Percentiles rank a stretch among this genome's conserved stretches.
Conservation (phyloP, 2,329 filamentous ascomycete species). For the Myotisia sp. region DNA sequence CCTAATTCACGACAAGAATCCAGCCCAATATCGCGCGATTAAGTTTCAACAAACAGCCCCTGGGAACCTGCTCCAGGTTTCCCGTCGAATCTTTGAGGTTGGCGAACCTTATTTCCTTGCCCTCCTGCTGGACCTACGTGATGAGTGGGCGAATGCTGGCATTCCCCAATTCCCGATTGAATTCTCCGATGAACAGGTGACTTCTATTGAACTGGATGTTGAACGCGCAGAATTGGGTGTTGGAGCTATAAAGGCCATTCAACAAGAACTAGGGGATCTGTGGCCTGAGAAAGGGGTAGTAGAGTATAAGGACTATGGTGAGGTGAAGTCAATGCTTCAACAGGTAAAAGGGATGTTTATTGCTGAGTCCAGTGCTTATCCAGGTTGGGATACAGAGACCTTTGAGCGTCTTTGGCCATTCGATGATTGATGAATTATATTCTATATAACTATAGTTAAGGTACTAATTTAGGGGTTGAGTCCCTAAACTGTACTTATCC, state of each 20-base stretch:
- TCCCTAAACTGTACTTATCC: too few species aligned
- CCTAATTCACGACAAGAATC: slow-evolving; percentile 7
- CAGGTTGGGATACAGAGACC: slow-evolving; percentile 17
- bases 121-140: slow-evolving; percentile 4
- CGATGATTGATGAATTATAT: slow-evolving; percentile 11
- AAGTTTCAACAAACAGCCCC: slow-evolving; percentile 7
- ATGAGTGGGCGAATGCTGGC: slow-evolving; percentile 4
- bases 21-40: slow-evolving; percentile 6
- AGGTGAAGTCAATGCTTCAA: slow-evolving; percentile 9
- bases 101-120: slow-evolving; percentile 7
- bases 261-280: slow-evolving; percentile 15
- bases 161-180: slow-evolving; percentile 14
- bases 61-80: slow-evolving; percentile 4
- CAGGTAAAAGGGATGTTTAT: slow-evolving; percentile 17
- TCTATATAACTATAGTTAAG: too few species aligned
- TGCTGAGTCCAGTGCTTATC: slow-evolving; percentile 16
- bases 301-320: slow-evolving; percentile 8
- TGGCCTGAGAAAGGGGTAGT: slow-evolving; percentile 11
- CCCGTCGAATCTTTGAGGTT: slow-evolving; percentile 6
- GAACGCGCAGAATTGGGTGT: slow-evolving; percentile 17
- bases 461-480: too few species aligned
- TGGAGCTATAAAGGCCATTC: slow-evolving; percentile 15
- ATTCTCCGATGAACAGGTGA: slow-evolving; percentile 16
- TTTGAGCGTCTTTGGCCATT: slow-evolving; percentile 19
- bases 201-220: slow-evolving; percentile 18